A percentile compares a stretch with the other conserved stretches of the same genome.
Evolutionary conservation across 2,329 filamentous ascomycete genomes (phyloP).

Genomic region (Colletotrichum salicis): DNA sequence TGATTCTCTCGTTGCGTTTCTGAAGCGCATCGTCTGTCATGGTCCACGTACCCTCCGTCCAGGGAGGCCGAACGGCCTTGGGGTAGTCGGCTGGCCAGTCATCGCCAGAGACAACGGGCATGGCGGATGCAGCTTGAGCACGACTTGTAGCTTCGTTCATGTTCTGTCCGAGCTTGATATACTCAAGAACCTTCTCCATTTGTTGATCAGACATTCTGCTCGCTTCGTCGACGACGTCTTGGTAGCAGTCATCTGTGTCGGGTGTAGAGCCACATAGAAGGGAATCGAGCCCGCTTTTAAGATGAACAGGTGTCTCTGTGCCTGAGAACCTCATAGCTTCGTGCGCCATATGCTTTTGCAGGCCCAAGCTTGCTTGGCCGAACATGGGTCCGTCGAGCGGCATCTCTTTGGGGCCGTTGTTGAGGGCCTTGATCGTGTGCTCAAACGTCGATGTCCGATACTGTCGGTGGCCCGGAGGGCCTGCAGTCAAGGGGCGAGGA

Average conservation of each 20-base stretch:
- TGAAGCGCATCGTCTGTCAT: constrained; percentile 40
- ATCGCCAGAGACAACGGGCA: background rate
- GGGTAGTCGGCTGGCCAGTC: constrained; percentile 42
- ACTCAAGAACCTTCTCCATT: background rate
- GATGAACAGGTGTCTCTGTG: constrained; percentile 16
- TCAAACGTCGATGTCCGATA: constrained; percentile 58
- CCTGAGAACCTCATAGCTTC: background rate
- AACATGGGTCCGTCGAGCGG: constrained; percentile 39
- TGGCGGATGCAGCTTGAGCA: background rate
- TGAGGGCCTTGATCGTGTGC: constrained; percentile 47
- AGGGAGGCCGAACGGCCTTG: constrained; percentile 17
- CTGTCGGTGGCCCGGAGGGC: constrained; percentile 64
- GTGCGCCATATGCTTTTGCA: constrained; percentile 30
- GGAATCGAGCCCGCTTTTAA: background rate
- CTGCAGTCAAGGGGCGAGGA: constrained; percentile 64
- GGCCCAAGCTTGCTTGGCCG: constrained; percentile 38
- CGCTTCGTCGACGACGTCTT: constrained; percentile 1
- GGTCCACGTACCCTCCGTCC: constrained; percentile 37
- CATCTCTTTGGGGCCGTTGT: constrained; percentile 40
- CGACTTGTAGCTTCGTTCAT: background rate
- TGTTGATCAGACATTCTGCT: constrained; percentile 11
- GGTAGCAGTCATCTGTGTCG: background rate
- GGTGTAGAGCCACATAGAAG: constrained; percentile 11
- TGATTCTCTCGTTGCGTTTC: constrained; percentile 43
- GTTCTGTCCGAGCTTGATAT: background rate